Percentiles rank a stretch among this genome's conserved stretches.
phyloP scores from a whole-genome alignment of 768 basidiomycete genomes.

The Amanita rimosa region DNA sequence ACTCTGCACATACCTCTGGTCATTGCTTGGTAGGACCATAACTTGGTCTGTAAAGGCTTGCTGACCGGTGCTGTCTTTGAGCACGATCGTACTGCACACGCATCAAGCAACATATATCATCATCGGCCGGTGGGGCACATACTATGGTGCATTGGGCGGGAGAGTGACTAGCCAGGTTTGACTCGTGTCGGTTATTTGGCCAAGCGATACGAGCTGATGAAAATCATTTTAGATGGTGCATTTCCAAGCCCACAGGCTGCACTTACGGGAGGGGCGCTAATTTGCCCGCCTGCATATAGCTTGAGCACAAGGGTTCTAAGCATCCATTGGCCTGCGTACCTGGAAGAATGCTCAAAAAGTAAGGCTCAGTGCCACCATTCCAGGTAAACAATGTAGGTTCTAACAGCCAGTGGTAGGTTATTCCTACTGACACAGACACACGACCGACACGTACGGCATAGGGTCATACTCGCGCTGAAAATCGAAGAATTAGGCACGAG shows the following conservation, averaged over 20 bases:
- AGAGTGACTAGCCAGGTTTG: slow-evolving; percentile 50
- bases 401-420: slow-evolving; percentile 16
- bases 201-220: slow-evolving; percentile 43
- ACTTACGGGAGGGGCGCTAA: slow-evolving; percentile 36
- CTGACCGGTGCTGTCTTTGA: slow-evolving; percentile 50
- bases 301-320: neutral
- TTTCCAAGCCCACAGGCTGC: neutral
- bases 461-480: slow-evolving; percentile 19
- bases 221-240: slow-evolving; percentile 9
- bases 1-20: slow-evolving; percentile 20
- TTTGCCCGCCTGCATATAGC: slow-evolving; percentile 35
- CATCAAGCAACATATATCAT: neutral
- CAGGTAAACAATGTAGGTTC: slow-evolving; percentile 52
- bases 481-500: neutral
- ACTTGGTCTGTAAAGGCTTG: slow-evolving; percentile 38
- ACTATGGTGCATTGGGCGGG: slow-evolving; percentile 34
- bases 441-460: slow-evolving; percentile 35
- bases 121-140: slow-evolving; percentile 10
- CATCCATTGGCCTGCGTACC: slow-evolving; percentile 22
- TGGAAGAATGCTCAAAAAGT: slow-evolving; percentile 49
- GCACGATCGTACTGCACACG: slow-evolving; percentile 31
- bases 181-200: slow-evolving; percentile 25
- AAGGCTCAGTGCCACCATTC: slow-evolving; percentile 41
- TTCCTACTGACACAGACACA: neutral
- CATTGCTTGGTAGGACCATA: slow-evolving; percentile 21